phyloP scores from a whole-genome alignment of 345 rosid genomes.

The Rhizophora apiculata region DNA sequence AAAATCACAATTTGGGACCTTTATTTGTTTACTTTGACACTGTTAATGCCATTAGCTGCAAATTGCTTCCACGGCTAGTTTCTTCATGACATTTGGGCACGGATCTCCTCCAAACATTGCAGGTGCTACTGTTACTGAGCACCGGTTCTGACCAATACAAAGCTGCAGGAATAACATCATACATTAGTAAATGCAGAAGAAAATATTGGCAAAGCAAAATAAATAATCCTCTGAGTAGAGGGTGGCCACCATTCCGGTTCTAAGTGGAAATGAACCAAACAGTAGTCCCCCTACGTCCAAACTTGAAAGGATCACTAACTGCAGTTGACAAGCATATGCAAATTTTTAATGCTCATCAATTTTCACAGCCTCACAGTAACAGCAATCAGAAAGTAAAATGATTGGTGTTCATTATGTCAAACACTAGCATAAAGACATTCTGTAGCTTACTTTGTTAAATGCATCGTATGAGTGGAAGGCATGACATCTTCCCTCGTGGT shows the following conservation, averaged over 20 bases:
- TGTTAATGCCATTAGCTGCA: slow-evolving; percentile 50
- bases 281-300: too few relatives aligned
- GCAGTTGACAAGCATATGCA: neutral
- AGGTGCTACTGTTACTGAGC: slow-evolving; percentile 91
- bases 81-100: slow-evolving; percentile 84
- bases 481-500: slow-evolving; percentile 77
- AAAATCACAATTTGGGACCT: slow-evolving; percentile 21
- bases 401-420: neutral
- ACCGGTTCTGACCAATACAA: slow-evolving; percentile 84
- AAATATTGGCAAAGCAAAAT: neutral
- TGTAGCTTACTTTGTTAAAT: slow-evolving; percentile 64
- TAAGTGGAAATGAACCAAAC: too few relatives aligned
- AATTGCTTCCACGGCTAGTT: slow-evolving; percentile 82
- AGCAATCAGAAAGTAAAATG: neutral
- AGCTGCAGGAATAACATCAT: slow-evolving; percentile 47
- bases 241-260: too few relatives aligned
- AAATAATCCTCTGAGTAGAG: too few relatives aligned
- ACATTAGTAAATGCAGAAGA: slow-evolving; percentile 5
- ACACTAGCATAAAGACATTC: slow-evolving; percentile 3
- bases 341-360: neutral
- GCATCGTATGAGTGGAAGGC: slow-evolving; percentile 94
- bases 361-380: neutral
- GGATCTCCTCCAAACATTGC: slow-evolving; percentile 98
- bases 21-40: slow-evolving; percentile 4
- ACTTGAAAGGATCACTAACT: neutral